Evolutionary conservation across 306 rosid genomes (phyloP).

Genomic region (Trichosanthes truncata): DNA sequence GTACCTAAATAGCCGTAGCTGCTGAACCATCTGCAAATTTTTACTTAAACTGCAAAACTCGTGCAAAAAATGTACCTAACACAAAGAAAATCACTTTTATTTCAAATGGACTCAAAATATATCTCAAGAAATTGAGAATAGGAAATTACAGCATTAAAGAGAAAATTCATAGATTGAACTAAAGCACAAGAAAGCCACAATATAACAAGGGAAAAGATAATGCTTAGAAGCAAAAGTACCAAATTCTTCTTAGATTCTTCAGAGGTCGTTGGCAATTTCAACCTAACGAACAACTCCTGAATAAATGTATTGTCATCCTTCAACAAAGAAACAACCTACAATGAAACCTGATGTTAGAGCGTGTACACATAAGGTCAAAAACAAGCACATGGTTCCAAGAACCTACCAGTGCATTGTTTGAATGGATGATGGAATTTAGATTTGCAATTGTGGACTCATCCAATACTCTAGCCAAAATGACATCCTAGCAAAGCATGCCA

Average conservation of each 20-base stretch:
- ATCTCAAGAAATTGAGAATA: background rate
- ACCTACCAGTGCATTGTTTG: slow-evolving; percentile 79
- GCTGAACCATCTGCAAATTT: slow-evolving; percentile 94
- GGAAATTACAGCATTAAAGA: background rate
- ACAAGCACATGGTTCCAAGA: slow-evolving; percentile 9
- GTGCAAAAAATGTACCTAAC: slow-evolving; percentile 74
- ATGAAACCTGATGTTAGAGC: slow-evolving; percentile 17
- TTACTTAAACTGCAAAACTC: slow-evolving; percentile 91
- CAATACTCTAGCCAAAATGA: slow-evolving; percentile 75
- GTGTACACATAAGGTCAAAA: slow-evolving; percentile 2
- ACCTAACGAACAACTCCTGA: slow-evolving; percentile 83
- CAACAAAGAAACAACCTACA: slow-evolving; percentile 76
- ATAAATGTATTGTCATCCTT: slow-evolving; percentile 85
- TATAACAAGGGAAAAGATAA: background rate
- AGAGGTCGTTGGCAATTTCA: slow-evolving; percentile 57
- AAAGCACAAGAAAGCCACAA: background rate
- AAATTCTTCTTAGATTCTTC: slow-evolving; percentile 75
- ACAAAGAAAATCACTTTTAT: background rate
- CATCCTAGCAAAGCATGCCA: slow-evolving; percentile 51
- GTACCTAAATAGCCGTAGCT: slow-evolving; percentile 81
- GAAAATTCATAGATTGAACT: background rate
- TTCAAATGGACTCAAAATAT: background rate
- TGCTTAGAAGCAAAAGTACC: slow-evolving; percentile 34
- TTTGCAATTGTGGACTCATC: slow-evolving; percentile 79
- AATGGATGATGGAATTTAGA: slow-evolving; percentile 78